A percentile compares a stretch with the other conserved stretches of the same genome.
These are phyloP conservation scores for Cichorium intybus DNA, from an alignment of 140 eudicot genomes.

Conservation along the genomic window DNA sequence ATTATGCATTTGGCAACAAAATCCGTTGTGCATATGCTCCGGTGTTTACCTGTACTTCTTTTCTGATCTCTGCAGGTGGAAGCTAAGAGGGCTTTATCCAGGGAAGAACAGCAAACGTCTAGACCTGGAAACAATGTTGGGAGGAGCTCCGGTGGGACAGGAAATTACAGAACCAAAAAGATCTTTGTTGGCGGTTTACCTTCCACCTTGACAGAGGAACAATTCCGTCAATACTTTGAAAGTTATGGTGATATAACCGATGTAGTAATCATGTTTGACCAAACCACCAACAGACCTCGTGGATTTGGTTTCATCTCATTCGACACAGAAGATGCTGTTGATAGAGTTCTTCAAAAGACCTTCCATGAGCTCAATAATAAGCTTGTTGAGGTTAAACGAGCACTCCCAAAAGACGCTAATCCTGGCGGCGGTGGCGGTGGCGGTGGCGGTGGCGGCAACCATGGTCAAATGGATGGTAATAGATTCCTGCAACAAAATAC, in stretches of 20 bases:
- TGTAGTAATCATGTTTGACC: conserved; percentile 58
- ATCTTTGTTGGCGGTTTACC: conserved; percentile 70
- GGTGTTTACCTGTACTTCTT: background rate
- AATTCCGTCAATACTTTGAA: conserved; percentile 51
- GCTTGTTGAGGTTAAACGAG: conserved; percentile 51
- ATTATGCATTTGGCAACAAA: too few species aligned
- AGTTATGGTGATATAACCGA: conserved; percentile 51
- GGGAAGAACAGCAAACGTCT: conserved; percentile 43
- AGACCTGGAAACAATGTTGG: conserved; percentile 35
- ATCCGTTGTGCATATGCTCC: background rate
- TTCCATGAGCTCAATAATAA: conserved; percentile 49
- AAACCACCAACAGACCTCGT: conserved; percentile 56
- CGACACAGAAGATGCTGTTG: conserved; percentile 68
- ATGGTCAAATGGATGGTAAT: conserved; percentile 29
- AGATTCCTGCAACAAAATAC: conserved; percentile 33
- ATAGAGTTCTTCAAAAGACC: conserved; percentile 44
- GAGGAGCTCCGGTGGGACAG: conserved; percentile 27
- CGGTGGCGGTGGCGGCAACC: background rate
- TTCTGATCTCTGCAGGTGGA: conserved; percentile 41
- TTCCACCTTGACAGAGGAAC: conserved; percentile 37
- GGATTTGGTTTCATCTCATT: conserved; percentile 71
- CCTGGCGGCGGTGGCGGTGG: conserved; percentile 30
- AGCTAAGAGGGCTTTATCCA: conserved; percentile 55
- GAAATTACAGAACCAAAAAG: conserved; percentile 41
- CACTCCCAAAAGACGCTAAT: conserved; percentile 51